phyloP scores from a whole-genome alignment of 495 filamentous ascomycete species.

The Penicillium mononematosum region DNA sequence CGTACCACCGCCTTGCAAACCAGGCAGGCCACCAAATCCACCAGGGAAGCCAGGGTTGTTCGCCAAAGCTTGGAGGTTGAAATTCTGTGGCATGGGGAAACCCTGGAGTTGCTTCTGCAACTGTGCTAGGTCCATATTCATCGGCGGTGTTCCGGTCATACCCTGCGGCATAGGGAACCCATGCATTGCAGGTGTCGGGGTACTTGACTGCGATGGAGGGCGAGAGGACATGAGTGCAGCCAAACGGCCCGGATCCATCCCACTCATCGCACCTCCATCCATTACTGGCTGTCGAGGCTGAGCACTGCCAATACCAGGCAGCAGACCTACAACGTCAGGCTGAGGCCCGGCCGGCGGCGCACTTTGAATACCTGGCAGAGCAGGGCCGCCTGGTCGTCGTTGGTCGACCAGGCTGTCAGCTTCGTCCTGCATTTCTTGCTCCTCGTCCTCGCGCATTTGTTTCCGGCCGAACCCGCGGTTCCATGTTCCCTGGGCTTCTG shows the following conservation, averaged over 20 bases:
- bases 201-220: conserved; percentile 36
- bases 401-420: conserved; percentile 93
- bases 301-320: conserved; percentile 50
- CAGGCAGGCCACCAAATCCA: conserved; percentile 45
- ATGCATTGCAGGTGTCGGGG: conserved; percentile 32
- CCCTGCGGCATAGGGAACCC: conserved; percentile 49
- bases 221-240: conserved; percentile 48
- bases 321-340: conserved; percentile 36
- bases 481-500: conserved; percentile 90
- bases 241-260: conserved; percentile 53
- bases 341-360: conserved; percentile 32
- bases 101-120: conserved; percentile 56
- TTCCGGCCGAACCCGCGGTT: conserved; percentile 74
- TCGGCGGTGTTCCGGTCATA: conserved; percentile 47
- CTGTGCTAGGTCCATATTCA: conserved; percentile 67
- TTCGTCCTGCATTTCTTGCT: conserved; percentile 89
- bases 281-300: conserved; percentile 53
- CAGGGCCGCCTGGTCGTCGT: conserved; percentile 57
- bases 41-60: conserved; percentile 39
- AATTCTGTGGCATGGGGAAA: conserved; percentile 39
- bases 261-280: conserved; percentile 46
- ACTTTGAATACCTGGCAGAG: conserved; percentile 54
- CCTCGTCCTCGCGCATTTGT: conserved; percentile 86
- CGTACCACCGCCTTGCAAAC: conserved; percentile 39
- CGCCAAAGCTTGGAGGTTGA: conserved; percentile 47